Base-by-base conservation (phyloP, 352 stramenopile species). In the Phytophthora capsici region DNA sequence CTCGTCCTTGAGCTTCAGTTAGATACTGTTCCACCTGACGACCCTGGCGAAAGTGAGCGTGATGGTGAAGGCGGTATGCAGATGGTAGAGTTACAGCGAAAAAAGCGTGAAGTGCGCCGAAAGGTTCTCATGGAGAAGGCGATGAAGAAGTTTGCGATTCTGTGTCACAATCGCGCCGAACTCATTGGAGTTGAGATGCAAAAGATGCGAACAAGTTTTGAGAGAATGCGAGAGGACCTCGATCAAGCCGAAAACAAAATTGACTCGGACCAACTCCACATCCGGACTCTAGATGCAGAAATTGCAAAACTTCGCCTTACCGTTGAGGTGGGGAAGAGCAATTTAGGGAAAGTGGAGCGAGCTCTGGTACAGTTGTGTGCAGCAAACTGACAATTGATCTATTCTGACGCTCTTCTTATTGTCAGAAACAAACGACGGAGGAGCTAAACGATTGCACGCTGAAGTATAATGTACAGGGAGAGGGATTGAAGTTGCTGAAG, bases 101-200 rank as follows among this genome's bases (percentile, higher is more conserved):
- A 85, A 66, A 92, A 92, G 57, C 75, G 80, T 16, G 82, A 91
- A 48, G 73, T 94, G 26, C 80, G 80, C 0, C 80, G 79, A 45
- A 89, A 90, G 46, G 78, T 90, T 19, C 52, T 89, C 22, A 76
- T 89, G 78, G 86, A 94, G 28, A 90, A 89, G 58, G 71, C 73
- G 8, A 83, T 90, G 70, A 85, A 88, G 16, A 90, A 88, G 50
- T 86, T 92, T 61, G 75, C 57, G 1, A 83, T 90, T 44, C 53
- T 78, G 57, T 92, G 85, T 37, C 78, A 86, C 53, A 79, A 76
- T 60, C 73, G 83, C 5, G 77, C 77, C 4, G 77, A 88, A 52
- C 70, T 92, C 12, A 74, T 94, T 40, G 63, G 53, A 30, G 47
- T 88, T 13, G 83, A 94, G 57, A 58, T 92, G 56, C 71, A 79